phyloP scores from a whole-genome alignment of 169 alveolate species.

The Besnoitia besnoiti region DNA sequence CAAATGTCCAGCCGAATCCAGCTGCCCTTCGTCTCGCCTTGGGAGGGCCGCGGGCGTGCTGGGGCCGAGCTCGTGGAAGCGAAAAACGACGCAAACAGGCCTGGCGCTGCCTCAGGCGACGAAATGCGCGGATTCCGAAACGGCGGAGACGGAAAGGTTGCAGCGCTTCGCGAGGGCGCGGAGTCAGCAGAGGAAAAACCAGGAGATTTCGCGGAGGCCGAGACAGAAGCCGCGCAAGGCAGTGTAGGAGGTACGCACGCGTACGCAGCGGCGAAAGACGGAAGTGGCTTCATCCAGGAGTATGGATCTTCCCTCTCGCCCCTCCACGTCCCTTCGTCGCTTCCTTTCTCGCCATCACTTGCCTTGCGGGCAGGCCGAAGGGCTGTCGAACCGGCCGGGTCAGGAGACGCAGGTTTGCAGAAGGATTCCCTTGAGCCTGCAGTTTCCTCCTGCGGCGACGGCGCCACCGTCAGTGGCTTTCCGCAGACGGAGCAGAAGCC shows the following conservation, averaged over 20 bases:
- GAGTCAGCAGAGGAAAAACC: background rate
- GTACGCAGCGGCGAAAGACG: background rate
- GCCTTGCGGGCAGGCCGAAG: no score
- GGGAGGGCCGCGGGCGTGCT: background rate
- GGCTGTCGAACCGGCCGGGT: no score
- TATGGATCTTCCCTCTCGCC: no score
- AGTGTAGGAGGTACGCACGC: background rate
- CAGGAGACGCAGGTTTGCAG: no score
- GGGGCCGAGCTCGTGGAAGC: background rate
- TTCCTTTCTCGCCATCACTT: no score
- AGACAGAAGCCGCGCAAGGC: background rate
- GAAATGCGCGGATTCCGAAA: background rate
- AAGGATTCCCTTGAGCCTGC: no score
- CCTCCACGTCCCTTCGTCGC: no score
- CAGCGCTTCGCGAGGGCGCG: background rate
- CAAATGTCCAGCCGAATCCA: constrained; percentile 34
- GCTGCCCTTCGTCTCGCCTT: background rate
- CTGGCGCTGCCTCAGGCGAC: background rate
- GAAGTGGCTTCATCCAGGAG: no score
- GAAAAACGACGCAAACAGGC: background rate
- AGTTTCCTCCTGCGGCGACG: no score
- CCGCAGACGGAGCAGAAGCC: no score
- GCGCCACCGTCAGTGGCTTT: no score
- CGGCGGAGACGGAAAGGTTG: constrained; percentile 6
- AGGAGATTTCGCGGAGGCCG: background rate